These are phyloP conservation scores for Stemphylium lycopersici DNA, from an alignment of 2,329 filamentous ascomycete species.

Conservation along the genomic window DNA sequence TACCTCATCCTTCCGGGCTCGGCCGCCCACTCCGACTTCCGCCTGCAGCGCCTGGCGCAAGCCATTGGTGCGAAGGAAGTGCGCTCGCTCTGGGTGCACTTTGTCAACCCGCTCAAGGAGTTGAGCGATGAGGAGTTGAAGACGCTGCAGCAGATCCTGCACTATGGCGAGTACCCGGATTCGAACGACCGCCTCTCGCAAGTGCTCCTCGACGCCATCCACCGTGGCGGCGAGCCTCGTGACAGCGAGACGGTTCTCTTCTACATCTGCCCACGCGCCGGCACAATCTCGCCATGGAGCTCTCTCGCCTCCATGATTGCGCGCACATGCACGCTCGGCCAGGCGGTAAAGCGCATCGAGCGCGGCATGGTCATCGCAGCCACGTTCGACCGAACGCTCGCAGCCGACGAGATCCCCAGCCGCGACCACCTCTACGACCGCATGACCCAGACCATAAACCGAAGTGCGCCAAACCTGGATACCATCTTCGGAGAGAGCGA, in stretches of 20 bases:
- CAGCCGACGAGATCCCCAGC: constrained; percentile 61
- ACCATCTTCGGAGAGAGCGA: constrained; percentile 78
- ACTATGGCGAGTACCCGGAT: constrained; percentile 63
- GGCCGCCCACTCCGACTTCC: constrained; percentile 62
- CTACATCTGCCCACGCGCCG: constrained; percentile 79
- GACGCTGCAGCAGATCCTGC: constrained; percentile 64
- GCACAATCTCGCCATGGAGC: constrained; percentile 92
- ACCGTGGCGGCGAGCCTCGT: constrained; percentile 56
- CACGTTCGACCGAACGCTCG: constrained; percentile 60
- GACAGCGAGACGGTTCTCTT: constrained; percentile 63
- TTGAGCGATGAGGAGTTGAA: constrained; percentile 55
- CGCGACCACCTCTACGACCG: constrained; percentile 83
- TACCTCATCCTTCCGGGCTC: constrained; percentile 58
- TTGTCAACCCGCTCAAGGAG: constrained; percentile 52
- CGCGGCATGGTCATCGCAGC: constrained; percentile 80
- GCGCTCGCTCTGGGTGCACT: constrained; percentile 59
- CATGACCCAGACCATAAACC: constrained; percentile 87
- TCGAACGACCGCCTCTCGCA: constrained; percentile 53
- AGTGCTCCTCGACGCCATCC: constrained; percentile 54
- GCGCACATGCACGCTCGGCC: constrained; percentile 82
- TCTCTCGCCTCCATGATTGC: constrained; percentile 95
- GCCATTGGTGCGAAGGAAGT: constrained; percentile 55
- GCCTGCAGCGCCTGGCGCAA: constrained; percentile 53
- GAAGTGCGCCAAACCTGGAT: constrained; percentile 70
- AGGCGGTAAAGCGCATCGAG: constrained; percentile 79